Evolutionary conservation across 768 basidiomycete species (phyloP), one percentile per base, ranked within the genome.

Genomic region (Tremella fuciformis): DNA sequence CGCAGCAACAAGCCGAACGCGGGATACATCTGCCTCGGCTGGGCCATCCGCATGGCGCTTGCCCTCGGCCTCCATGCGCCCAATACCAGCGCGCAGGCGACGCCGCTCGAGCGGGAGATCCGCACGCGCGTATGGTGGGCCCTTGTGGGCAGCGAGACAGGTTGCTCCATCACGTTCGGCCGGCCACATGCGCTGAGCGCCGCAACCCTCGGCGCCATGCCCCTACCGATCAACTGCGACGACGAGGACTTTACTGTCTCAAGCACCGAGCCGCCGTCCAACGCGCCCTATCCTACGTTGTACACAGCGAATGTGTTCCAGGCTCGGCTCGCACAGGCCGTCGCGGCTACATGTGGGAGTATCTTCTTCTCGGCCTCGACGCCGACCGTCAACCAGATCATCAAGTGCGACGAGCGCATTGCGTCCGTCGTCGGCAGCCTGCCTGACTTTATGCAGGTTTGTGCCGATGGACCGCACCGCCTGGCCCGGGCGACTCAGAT

Each of bases 291-390:
- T 15, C 34, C 46, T 18, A 65, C 64, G 18, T 48, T 65, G n/a
- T 65, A 65, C 47, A 54, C 64, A 3, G 46, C 64, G 11, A 38
- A 62, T 9, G 58, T 65, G 37, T 50, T 57, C 11, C 64, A 65
- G 19, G 42, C 53, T 16, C 34, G 55, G 19, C 39, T 65, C 13
- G 64, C 64, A 9, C 22, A 47, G 11, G 56, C 53, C 13, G 55
- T 60, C 11, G 46, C 25, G 19, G 19, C 24, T 11, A 22, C 62
- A 9, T 57, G 62, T 48, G 55, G 53, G n/a, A 24, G 49, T 24
- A 65, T 65, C 52, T 49, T 62, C 15, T 41, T 49, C 7, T 44
- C 56, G 16, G 18, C 49, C 16, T 53, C 53, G 13, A 48, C 62
- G 6, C 62, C 62, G 18, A 60, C 53, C 15, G 34, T 64, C 16